phyloP scores from a whole-genome alignment of 495 filamentous ascomycete genomes.

The Pyronema omphalodes region DNA sequence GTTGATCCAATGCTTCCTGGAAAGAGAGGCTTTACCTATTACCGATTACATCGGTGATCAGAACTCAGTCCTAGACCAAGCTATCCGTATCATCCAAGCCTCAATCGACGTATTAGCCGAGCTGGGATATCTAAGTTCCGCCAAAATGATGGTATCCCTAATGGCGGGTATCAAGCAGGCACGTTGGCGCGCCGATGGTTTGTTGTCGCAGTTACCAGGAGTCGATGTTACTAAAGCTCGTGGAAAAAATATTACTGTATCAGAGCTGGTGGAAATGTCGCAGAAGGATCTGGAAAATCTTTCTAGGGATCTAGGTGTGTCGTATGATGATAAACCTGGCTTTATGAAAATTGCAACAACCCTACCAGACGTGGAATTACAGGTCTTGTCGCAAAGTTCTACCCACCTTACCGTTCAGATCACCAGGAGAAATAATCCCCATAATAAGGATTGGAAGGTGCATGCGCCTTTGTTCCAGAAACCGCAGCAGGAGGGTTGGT shows the following conservation, averaged over 20 bases:
- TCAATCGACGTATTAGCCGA: slow-evolving; percentile 91
- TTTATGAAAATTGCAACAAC: neutral
- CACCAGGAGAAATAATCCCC: slow-evolving; percentile 21
- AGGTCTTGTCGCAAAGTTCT: too few relatives aligned
- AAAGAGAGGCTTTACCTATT: slow-evolving; percentile 77
- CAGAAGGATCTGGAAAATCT: neutral
- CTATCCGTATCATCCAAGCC: slow-evolving; percentile 84
- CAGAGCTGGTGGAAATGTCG: neutral
- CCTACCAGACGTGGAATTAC: too few relatives aligned
- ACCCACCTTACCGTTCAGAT: slow-evolving; percentile 19
- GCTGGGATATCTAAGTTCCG: slow-evolving; percentile 56
- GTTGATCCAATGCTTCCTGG: slow-evolving; percentile 86
- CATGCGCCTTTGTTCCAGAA: slow-evolving; percentile 85
- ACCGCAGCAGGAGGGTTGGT: slow-evolving; percentile 86
- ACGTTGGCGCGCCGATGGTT: slow-evolving; percentile 70
- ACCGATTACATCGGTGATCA: slow-evolving; percentile 95
- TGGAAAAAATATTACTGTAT: neutral
- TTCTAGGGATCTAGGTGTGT: neutral
- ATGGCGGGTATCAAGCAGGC: slow-evolving; percentile 85
- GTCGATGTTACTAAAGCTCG: slow-evolving; percentile 27
- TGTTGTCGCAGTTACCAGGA: slow-evolving; percentile 68
- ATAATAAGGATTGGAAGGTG: slow-evolving; percentile 25
- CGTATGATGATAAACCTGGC: too few relatives aligned
- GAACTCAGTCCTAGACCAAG: slow-evolving; percentile 75
- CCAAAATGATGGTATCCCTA: slow-evolving; percentile 59